phyloP scores from a whole-genome alignment of 2,329 filamentous ascomycete genomes.

The Knoxdaviesia capensis region DNA sequence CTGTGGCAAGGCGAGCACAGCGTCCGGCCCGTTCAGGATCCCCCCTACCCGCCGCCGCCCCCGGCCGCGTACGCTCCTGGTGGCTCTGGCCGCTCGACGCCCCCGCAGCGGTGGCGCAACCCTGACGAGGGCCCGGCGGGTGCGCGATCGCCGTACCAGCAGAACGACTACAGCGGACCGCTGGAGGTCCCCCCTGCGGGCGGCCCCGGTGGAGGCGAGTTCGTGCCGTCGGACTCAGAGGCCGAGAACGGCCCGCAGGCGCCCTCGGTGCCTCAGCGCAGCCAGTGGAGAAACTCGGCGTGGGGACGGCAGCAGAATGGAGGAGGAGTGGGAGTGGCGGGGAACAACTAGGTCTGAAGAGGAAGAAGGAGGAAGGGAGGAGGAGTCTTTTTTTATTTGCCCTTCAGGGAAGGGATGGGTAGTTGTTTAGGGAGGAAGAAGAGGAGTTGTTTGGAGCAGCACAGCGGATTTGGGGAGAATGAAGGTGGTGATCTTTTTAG shows the following conservation, averaged over 20 bases:
- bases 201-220: too few species aligned
- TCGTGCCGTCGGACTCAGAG: too few species aligned
- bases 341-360: conserved; percentile 13
- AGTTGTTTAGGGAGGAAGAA: not conserved
- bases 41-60: conserved; percentile 15
- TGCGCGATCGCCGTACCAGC: too few species aligned
- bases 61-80: not conserved
- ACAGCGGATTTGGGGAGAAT: not conserved
- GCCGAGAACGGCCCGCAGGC: too few species aligned
- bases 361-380: conserved; percentile 1
- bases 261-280: conserved; percentile 10
- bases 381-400: conserved; percentile 5
- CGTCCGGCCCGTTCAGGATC: conserved; percentile 55
- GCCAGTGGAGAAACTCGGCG: conserved; percentile 37
- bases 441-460: too few species aligned
- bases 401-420: not conserved
- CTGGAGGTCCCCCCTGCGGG: too few species aligned
- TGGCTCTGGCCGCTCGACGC: conserved; percentile 21
- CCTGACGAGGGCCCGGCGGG: conserved; percentile 15
- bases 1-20: conserved; percentile 70
- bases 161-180: too few species aligned
- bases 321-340: conserved; percentile 27
- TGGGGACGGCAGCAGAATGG: conserved; percentile 24
- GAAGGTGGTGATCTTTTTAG: not conserved
- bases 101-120: conserved; percentile 27